phyloP scores from a whole-genome alignment of 768 basidiomycete species.

The Phylloporus sp. region DNA sequence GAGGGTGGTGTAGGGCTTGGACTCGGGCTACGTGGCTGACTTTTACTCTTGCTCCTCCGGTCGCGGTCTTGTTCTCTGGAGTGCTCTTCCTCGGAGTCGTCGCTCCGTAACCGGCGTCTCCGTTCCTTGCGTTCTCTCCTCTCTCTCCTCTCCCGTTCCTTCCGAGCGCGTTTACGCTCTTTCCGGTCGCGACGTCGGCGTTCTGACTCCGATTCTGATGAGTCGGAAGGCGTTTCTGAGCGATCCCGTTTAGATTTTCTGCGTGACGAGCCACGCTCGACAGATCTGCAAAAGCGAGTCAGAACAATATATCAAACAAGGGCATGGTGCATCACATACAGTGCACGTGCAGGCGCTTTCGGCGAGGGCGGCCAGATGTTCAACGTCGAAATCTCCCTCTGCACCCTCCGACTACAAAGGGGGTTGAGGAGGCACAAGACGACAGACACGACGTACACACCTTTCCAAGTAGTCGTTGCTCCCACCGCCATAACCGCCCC shows the following conservation, averaged over 20 bases:
- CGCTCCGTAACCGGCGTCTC: slow-evolving; percentile 35
- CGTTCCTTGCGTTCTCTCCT: slow-evolving; percentile 36
- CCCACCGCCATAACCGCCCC: slow-evolving; percentile 30
- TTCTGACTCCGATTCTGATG: slow-evolving; percentile 52
- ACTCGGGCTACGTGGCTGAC: slow-evolving; percentile 32
- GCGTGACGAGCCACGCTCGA: slow-evolving; percentile 46
- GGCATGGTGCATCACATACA: slow-evolving; percentile 38
- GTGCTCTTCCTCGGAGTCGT: slow-evolving; percentile 36
- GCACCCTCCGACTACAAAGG: slow-evolving; percentile 58
- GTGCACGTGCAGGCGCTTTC: slow-evolving; percentile 53
- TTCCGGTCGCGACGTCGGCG: slow-evolving; percentile 55
- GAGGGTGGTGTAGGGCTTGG: slow-evolving; percentile 32
- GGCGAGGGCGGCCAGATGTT: slow-evolving; percentile 86
- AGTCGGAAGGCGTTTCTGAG: slow-evolving; percentile 41
- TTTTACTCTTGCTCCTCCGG: slow-evolving; percentile 31
- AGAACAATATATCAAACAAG: background rate
- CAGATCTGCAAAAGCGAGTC: slow-evolving; percentile 43
- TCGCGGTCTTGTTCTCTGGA: slow-evolving; percentile 20
- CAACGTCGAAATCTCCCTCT: slow-evolving; percentile 54
- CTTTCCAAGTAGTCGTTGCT: slow-evolving; percentile 61
- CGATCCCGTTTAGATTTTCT: slow-evolving; percentile 60
- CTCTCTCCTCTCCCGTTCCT: slow-evolving; percentile 44
- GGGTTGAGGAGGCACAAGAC: background rate
- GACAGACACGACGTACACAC: slow-evolving; percentile 35
- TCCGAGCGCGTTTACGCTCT: slow-evolving; percentile 53